A percentile compares a stretch with the other conserved stretches of the same genome.
Conservation (phyloP, 2,329 filamentous ascomycete genomes). For the Cladosporium sp. region DNA sequence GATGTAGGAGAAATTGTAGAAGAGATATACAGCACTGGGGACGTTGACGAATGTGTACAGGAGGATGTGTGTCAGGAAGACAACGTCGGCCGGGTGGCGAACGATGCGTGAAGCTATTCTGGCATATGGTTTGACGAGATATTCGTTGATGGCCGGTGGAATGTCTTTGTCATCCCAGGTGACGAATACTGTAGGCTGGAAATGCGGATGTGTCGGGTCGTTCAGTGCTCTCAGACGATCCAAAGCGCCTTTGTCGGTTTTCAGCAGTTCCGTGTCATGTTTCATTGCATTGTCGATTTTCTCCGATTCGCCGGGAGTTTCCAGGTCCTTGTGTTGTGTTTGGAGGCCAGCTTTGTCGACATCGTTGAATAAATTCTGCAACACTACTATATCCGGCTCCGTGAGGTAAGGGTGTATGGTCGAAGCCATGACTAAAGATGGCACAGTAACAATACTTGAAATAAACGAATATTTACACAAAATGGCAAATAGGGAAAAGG, state of each 20-base stretch:
- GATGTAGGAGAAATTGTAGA: constrained; percentile 59
- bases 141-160: constrained; percentile 39
- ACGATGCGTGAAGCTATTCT: constrained; percentile 52
- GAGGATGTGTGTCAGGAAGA: constrained; percentile 72
- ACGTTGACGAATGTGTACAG: constrained; percentile 66
- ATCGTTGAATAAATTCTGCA: constrained; percentile 35
- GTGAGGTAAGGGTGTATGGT: constrained; percentile 33
- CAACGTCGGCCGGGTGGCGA: constrained; percentile 65
- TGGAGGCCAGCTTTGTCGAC: constrained; percentile 7
- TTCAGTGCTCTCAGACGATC: constrained; percentile 47
- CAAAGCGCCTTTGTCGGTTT: constrained; percentile 32
- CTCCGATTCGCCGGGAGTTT: not conserved
- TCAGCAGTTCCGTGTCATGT: not conserved
- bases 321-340: constrained; percentile 1
- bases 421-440: not conserved
- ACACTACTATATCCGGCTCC: constrained; percentile 35
- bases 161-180: constrained; percentile 48
- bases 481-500: too few species aligned
- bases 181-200: constrained; percentile 53
- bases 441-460: too few species aligned
- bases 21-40: constrained; percentile 63
- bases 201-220: constrained; percentile 42
- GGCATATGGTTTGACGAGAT: constrained; percentile 57
- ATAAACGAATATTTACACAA: too few species aligned
- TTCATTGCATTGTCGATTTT: constrained; percentile 1